phyloP scores from a whole-genome alignment of 1,139 yeast species.

The Ashbya aceris region DNA sequence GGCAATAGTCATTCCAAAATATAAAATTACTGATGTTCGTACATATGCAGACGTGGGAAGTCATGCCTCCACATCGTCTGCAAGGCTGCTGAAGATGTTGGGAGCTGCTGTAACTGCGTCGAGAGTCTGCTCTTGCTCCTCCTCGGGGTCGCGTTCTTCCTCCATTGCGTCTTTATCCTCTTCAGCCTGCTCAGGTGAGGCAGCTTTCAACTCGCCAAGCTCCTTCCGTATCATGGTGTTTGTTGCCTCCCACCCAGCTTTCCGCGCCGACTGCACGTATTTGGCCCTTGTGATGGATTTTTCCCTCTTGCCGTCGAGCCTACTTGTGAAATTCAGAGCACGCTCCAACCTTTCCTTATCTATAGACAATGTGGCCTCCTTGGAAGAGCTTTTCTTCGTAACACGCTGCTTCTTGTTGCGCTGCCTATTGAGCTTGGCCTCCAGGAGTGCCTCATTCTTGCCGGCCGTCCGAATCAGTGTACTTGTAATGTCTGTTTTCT shows the following conservation, averaged over 20 bases:
- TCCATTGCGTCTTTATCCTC: constrained; percentile 26
- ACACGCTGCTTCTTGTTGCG: constrained; percentile 29
- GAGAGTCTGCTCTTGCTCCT: constrained; percentile 9
- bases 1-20: no score
- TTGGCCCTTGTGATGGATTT: constrained; percentile 56
- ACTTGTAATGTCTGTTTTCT: constrained; percentile 48
- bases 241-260: constrained; percentile 65
- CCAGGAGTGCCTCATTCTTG: constrained; percentile 54
- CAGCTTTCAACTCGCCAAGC: constrained; percentile 13
- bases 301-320: constrained; percentile 50
- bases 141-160: constrained; percentile 7
- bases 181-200: neutral
- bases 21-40: no score
- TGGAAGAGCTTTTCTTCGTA: constrained; percentile 31
- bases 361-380: constrained; percentile 32
- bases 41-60: no score
- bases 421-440: constrained; percentile 43
- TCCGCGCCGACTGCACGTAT: constrained; percentile 51
- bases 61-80: constrained; percentile 42
- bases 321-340: constrained; percentile 46
- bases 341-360: constrained; percentile 37
- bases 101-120: constrained; percentile 22
- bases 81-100: constrained; percentile 42
- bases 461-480: constrained; percentile 58
- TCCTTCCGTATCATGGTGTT: constrained; percentile 40